Base-by-base conservation (phyloP, 192 early-diverging fungal species). In the Coemansia sp. region DNA sequence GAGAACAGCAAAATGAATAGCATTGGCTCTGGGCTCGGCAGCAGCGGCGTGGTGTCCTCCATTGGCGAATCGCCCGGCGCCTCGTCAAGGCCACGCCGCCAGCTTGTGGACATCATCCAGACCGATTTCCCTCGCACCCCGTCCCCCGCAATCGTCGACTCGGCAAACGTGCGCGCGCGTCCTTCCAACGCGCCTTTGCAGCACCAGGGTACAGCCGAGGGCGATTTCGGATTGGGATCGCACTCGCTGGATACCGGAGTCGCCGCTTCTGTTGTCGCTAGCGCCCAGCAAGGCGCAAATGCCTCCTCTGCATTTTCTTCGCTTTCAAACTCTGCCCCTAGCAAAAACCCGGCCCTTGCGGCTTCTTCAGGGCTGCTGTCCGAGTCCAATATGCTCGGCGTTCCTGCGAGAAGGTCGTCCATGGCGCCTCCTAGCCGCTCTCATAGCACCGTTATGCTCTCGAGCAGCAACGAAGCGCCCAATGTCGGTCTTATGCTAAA, bases 81-180 rank as follows among this genome's bases (percentile, higher is more conserved):
- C 45, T 35, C 65, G 16, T 51, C 70, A 0, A 58, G 70, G 10
- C 67, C 69, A 20, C 68, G 78, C 16, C 72, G 78, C 49, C 78
- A 74, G 55, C 60, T 81, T 8, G 69, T 75, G 5, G 78, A 72
- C 46, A 81, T 81, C 22, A 79, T 79, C 51, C 76, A 74, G 60
- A 65, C 61, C 29, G 78, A 75, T 60, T 75, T 81, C 45, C 78
- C 78, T 8, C 78, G 78, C 30, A 75, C 78, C 18, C 78, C 78
- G 14, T 81, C 78, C 24, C 78, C 78, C 6, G 72, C 78, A 6
- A 54, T 73, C 14, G 67, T 67, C 13, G 76, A 78, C 34, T 58
- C 67, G 10, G 35, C 54, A 1, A 60, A 59, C 0, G n/a, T 65
- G n/a, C 72, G 65, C 6, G 55, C 45, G 22, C 61, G 77, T 28